A percentile compares a stretch with the other conserved stretches of the same genome.
phyloP scores from a whole-genome alignment of 2,329 filamentous ascomycete species.

The Emmonsiellopsis sp. region DNA sequence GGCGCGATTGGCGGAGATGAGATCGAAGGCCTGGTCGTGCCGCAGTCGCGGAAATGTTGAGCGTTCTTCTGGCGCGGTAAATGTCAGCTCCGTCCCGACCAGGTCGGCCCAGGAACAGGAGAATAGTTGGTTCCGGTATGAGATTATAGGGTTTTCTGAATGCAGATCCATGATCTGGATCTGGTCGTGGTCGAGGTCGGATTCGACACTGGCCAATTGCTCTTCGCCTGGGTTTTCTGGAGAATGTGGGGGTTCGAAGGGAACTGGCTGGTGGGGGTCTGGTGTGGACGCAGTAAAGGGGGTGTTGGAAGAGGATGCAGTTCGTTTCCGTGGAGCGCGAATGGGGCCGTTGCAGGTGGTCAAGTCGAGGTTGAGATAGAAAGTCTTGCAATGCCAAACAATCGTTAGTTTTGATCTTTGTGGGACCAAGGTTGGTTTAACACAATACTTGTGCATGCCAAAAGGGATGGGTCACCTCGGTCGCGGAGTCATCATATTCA shows the following conservation, averaged over 20 bases:
- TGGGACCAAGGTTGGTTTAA: too few relatives aligned
- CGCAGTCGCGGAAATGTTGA: constrained; percentile 41
- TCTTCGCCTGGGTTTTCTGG: constrained; percentile 3
- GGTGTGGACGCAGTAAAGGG: constrained; percentile 2
- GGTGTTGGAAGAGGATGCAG: constrained; percentile 6
- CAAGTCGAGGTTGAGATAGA: constrained; percentile 54
- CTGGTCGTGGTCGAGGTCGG: constrained; percentile 22
- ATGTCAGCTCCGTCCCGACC: constrained; percentile 74
- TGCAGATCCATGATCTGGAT: constrained; percentile 82
- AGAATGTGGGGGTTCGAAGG: constrained; percentile 4
- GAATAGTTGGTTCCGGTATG: constrained; percentile 70
- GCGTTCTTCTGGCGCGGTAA: constrained; percentile 45
- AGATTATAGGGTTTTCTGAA: constrained; percentile 64
- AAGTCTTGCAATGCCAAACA: constrained; percentile 31
- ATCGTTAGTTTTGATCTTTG: too few relatives aligned
- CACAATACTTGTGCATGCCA: neutral
- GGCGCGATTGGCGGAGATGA: constrained; percentile 61
- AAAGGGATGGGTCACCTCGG: constrained; percentile 35
- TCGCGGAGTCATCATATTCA: constrained; percentile 47
- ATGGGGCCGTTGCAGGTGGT: constrained; percentile 35
- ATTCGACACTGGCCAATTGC: constrained; percentile 2
- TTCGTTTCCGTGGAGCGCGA: constrained; percentile 22
- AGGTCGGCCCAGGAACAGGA: constrained; percentile 73
- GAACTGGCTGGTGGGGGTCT: constrained; percentile 12
- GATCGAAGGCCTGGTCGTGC: constrained; percentile 48